Evolutionary conservation across 1,139 yeast species (phyloP).

Genomic region (Diutina ranongensis): DNA sequence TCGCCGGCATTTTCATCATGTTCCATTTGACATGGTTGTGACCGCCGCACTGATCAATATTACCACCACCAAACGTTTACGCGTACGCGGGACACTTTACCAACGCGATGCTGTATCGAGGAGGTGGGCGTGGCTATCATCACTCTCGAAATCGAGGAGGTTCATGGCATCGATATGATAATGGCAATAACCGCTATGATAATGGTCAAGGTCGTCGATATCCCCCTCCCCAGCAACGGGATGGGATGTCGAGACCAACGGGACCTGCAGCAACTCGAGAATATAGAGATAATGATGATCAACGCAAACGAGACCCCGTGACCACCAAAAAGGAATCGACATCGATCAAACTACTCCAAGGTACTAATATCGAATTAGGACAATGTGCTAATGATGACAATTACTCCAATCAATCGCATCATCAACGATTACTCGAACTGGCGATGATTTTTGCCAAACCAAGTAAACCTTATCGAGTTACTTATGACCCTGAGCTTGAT

Average conservation of each 20-base stretch:
- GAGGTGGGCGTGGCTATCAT: background rate
- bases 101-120: background rate
- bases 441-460: conserved; percentile 12
- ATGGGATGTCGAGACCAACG: background rate
- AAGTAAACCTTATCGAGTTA: conserved; percentile 27
- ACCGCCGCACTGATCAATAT: background rate
- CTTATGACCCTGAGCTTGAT: conserved; percentile 48
- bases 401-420: conserved; percentile 22
- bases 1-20: too few species aligned
- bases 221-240: background rate
- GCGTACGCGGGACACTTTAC: too few species aligned
- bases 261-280: background rate
- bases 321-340: background rate
- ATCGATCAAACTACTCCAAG: background rate
- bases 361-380: background rate
- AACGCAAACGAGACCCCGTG: background rate
- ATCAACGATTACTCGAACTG: conserved; percentile 14
- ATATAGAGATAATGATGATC: background rate
- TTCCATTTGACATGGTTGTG: background rate
- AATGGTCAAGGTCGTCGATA: background rate
- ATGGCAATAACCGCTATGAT: background rate
- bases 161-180: background rate
- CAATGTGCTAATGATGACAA: conserved; percentile 15
- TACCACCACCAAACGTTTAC: too few species aligned
- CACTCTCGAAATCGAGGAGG: background rate